These are phyloP conservation scores for Lactifluus volemus DNA, from an alignment of 768 basidiomycete genomes.

Conservation along the genomic window DNA sequence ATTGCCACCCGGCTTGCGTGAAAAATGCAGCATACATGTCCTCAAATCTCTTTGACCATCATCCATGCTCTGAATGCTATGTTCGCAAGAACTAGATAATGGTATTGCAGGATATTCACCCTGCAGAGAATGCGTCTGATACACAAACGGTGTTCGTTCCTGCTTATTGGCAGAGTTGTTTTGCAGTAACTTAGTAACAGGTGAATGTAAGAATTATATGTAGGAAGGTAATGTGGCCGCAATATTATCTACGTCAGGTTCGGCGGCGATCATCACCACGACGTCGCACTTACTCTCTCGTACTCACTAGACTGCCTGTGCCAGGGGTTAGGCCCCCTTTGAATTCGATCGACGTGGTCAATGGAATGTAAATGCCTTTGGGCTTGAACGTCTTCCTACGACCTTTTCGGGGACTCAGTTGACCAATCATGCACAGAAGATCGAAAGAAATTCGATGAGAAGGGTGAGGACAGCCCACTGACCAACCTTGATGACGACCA, in stretches of 20 bases:
- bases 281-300: too few relatives aligned
- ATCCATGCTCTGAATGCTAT: neutral
- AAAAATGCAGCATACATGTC: neutral
- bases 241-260: too few relatives aligned
- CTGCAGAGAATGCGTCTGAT: neutral
- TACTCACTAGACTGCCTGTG: too few relatives aligned
- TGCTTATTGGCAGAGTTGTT: neutral
- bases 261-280: too few relatives aligned
- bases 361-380: too few relatives aligned
- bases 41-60: neutral
- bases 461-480: conserved; percentile 13
- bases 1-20: conserved; percentile 46
- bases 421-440: too few relatives aligned
- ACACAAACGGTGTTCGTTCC: too few relatives aligned
- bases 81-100: neutral
- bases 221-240: neutral
- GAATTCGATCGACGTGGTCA: too few relatives aligned
- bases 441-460: too few relatives aligned
- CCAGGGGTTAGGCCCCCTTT: too few relatives aligned
- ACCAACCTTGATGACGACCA: conserved; percentile 17
- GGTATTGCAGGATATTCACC: neutral
- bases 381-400: too few relatives aligned
- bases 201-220: neutral
- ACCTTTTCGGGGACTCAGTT: too few relatives aligned
- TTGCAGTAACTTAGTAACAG: neutral